A percentile compares a stretch with the other conserved stretches of the same genome.
These are phyloP conservation scores for Fomitopsis pulvina DNA, from an alignment of 768 basidiomycete species.

Conservation along the genomic window DNA sequence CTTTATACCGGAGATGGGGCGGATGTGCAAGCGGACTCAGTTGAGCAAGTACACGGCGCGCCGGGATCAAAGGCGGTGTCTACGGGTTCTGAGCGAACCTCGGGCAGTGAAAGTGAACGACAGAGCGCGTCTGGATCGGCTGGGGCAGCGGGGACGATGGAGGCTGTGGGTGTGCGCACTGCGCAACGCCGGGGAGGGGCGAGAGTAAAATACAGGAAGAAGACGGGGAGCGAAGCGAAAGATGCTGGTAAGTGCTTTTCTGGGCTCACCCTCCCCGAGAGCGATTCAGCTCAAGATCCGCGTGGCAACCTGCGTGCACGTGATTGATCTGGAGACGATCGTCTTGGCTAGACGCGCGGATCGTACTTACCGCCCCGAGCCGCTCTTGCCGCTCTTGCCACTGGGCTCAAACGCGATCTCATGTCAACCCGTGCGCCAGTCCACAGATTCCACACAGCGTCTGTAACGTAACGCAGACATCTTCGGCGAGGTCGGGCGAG, in stretches of 20 bases:
- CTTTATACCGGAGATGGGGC: slow-evolving; percentile 7
- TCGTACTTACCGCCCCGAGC: slow-evolving; percentile 2
- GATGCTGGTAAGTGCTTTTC: slow-evolving; percentile 1
- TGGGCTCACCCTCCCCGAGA: not conserved
- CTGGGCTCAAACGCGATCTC: too few species aligned
- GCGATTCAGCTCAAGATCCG: not conserved
- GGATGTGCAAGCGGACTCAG: slow-evolving; percentile 3
- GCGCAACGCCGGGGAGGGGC: slow-evolving; percentile 14
- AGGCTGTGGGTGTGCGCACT: slow-evolving; percentile 16
- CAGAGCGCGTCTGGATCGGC: not conserved
- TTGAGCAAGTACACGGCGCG: slow-evolving; percentile 1
- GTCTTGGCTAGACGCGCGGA: slow-evolving; percentile 1
- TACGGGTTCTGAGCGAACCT: not conserved
- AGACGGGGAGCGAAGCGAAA: slow-evolving; percentile 1
- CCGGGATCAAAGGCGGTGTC: slow-evolving; percentile 15
- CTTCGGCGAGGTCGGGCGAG: too few species aligned
- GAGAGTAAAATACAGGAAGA: slow-evolving; percentile 9
- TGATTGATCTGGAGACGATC: slow-evolving; percentile 9
- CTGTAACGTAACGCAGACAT: too few species aligned
- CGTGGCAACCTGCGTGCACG: not conserved
- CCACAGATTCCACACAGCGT: too few species aligned
- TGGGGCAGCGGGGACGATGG: not conserved
- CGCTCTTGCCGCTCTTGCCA: not conserved
- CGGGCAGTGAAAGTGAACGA: slow-evolving; percentile 7
- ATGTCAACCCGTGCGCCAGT: too few species aligned